Evolutionary conservation across 1,139 yeast genomes (phyloP), one percentile per base, ranked within the genome.

Genomic region (Yamadazyma aaseri): DNA sequence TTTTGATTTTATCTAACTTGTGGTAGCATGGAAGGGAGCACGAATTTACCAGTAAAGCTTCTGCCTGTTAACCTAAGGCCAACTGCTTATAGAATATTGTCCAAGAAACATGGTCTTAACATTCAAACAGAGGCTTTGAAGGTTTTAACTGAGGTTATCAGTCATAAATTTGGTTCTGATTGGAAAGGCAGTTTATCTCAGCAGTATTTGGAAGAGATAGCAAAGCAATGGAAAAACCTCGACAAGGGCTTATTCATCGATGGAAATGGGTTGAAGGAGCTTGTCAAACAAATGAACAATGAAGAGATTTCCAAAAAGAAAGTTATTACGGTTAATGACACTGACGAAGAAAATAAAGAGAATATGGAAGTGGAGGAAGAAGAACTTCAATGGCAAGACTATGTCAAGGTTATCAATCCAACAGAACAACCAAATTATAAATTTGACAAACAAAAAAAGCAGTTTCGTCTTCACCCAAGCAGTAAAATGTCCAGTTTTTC

Each of bases 31-130:
- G 38, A 43, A 29, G 40, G 25, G 6, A 8, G 12, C 6, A 18
- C 32, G 6, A 34, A 32, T 18, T 68, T 89, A 15, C 96, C 97
- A 1, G 81, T 86, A 2, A 72, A 74, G 41, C 73, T 90, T 3
- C 85, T 79, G 38, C 87, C 96, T 0, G 76, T 92, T 0, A 86
- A 86, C 53, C 66, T 92, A 24, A 72, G 98, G 31, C 98, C 98
- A 0, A 65, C 90, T 31, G 97, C 97, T 0, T 92, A 90, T 56
- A 69, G 98, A 28, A 76, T 90, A 2, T 60, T 92, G 13, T 86
- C 97, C 3, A 92, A 89, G 59, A 92, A 92, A 53, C 92, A 89
- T 56, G 97, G 97, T 0, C 71, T 92, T 17, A 90, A 90, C 54
- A 76, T 92, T 43, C 89, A 92, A 50, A 81, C 96, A 0, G 83